These are phyloP conservation scores for Fraxinus sp. DNA, from an alignment of 305 asterid genomes.

Conservation along the genomic window DNA sequence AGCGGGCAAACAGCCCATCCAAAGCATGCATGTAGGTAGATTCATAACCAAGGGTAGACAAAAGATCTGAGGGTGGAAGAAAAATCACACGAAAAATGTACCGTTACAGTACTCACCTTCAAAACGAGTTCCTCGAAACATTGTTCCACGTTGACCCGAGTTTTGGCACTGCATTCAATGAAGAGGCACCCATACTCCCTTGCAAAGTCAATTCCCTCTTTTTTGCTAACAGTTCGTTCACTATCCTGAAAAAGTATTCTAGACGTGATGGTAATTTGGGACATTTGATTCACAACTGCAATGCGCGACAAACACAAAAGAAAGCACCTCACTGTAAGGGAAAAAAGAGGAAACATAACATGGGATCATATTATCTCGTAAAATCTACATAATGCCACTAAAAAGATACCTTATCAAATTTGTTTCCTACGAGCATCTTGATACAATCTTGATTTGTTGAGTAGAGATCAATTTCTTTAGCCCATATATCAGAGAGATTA, in stretches of 20 bases:
- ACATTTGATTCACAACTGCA: neutral
- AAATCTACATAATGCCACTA: neutral
- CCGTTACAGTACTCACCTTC: constrained; percentile 44
- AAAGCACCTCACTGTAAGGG: neutral
- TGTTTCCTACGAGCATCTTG: constrained; percentile 75
- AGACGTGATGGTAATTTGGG: neutral
- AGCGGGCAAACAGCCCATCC: neutral
- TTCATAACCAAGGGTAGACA: neutral
- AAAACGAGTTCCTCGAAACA: constrained; percentile 92
- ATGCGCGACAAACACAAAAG: neutral
- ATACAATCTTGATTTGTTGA: constrained; percentile 94
- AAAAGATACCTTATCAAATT: constrained; percentile 66
- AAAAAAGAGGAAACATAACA: neutral
- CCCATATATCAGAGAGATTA: constrained; percentile 91
- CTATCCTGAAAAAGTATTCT: constrained; percentile 52
- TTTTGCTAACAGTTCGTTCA: constrained; percentile 84
- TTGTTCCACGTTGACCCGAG: constrained; percentile 86
- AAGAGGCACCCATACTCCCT: constrained; percentile 92
- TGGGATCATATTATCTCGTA: neutral
- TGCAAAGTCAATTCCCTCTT: constrained; percentile 85
- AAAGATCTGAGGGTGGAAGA: neutral
- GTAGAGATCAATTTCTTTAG: constrained; percentile 87
- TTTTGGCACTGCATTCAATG: constrained; percentile 96
- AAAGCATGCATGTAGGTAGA: neutral
- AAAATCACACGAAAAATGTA: neutral